Conservation (phyloP, 352 stramenopile genomes). For the Pythium guiyangense region DNA sequence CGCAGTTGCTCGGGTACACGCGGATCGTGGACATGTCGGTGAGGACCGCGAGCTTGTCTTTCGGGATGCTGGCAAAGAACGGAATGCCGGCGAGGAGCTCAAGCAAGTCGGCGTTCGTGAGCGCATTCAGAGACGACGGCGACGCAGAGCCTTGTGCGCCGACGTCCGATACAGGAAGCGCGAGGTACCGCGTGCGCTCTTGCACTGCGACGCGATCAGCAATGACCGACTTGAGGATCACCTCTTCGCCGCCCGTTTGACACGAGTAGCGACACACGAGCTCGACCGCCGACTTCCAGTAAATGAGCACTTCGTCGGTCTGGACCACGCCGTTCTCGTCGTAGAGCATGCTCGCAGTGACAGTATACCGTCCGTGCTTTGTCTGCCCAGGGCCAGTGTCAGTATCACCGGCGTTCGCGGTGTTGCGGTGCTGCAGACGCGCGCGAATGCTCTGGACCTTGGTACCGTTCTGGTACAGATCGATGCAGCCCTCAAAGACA, state of each 20-base stretch:
- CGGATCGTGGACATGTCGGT: constrained; percentile 77
- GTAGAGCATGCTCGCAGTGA: constrained; percentile 15
- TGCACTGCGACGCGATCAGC: constrained; percentile 42
- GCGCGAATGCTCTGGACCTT: constrained; percentile 39
- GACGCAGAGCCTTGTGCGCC: constrained; percentile 15
- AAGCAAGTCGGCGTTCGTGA: constrained; percentile 68
- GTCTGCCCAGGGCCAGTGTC: constrained; percentile 9
- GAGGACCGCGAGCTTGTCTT: constrained; percentile 50
- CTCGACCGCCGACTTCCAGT: constrained; percentile 54
- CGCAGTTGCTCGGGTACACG: constrained; percentile 57
- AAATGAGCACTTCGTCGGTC: constrained; percentile 52
- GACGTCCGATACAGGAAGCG: constrained; percentile 30
- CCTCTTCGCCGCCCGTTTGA: constrained; percentile 48
- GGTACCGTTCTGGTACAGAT: constrained; percentile 38
- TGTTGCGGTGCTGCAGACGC: constrained; percentile 16
- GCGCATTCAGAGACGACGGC: constrained; percentile 48
- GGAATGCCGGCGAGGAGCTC: constrained; percentile 56
- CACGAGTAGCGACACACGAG: constrained; percentile 63
- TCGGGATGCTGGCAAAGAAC: constrained; percentile 63
- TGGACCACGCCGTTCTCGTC: constrained; percentile 23
- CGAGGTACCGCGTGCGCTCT: constrained; percentile 34
- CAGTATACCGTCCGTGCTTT: constrained; percentile 16
- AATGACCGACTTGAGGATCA: constrained; percentile 58
- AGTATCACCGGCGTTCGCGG: not conserved
- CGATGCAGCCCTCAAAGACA: constrained; percentile 46